Evolutionary conservation across 306 rosid species (phyloP).

Genomic region (Arachis stenosperma): DNA sequence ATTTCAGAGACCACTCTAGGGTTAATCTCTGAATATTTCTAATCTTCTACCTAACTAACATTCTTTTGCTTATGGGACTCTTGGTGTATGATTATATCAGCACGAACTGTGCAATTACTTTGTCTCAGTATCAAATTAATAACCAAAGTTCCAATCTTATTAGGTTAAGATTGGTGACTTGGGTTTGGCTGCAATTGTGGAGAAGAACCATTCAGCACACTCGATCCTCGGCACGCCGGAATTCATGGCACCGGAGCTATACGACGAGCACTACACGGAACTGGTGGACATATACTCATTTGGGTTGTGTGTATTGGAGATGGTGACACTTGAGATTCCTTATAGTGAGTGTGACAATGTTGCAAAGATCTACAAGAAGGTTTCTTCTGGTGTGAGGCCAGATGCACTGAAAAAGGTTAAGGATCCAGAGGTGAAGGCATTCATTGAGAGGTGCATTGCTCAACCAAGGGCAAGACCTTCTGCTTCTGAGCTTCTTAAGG

Average conservation of each 20-base stretch:
- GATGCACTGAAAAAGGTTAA: constrained; percentile 61
- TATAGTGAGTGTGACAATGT: constrained; percentile 86
- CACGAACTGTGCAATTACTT: not conserved
- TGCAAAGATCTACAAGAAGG: constrained; percentile 83
- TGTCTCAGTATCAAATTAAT: not conserved
- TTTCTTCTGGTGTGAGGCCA: constrained; percentile 76
- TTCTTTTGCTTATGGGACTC: not conserved
- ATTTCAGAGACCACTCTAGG: no score
- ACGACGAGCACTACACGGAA: constrained; percentile 84
- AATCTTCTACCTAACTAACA: not conserved
- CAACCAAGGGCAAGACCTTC: constrained; percentile 76
- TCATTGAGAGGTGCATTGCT: constrained; percentile 84
- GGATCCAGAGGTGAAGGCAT: constrained; percentile 60
- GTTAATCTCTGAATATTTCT: no score
- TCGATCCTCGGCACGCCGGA: constrained; percentile 89
- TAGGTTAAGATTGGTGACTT: constrained; percentile 97
- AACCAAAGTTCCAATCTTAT: not conserved
- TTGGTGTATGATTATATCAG: not conserved
- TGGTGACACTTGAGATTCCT: constrained; percentile 88
- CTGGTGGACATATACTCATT: constrained; percentile 92
- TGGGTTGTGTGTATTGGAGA: constrained; percentile 87
- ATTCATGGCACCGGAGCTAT: constrained; percentile 93
- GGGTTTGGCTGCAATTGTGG: constrained; percentile 88
- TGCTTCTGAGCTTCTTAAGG: constrained; percentile 73
- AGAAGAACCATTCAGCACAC: constrained; percentile 80